Percentiles rank a stretch among this genome's conserved stretches.
These are phyloP conservation scores for Silybum marianum DNA, from an alignment of 129 eudicot species.

Conservation along the genomic window DNA sequence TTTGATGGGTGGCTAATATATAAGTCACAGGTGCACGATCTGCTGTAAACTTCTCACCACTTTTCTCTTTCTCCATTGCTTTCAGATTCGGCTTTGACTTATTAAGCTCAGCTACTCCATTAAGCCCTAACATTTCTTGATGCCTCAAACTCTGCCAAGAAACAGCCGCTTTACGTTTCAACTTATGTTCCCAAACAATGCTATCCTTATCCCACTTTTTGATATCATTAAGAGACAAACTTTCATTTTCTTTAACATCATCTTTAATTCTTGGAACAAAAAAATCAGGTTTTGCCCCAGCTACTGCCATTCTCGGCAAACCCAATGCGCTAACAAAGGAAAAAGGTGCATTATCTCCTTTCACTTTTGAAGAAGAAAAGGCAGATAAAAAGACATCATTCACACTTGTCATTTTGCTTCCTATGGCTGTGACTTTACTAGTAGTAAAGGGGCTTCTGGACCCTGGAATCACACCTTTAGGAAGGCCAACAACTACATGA, in stretches of 20 bases:
- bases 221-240: slow-evolving; percentile 40
- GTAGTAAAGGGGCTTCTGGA: slow-evolving; percentile 19
- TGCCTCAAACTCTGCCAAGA: slow-evolving; percentile 38
- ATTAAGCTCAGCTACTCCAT: slow-evolving; percentile 12
- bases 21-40: slow-evolving; percentile 54
- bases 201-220: slow-evolving; percentile 48
- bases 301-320: slow-evolving; percentile 56
- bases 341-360: slow-evolving; percentile 16
- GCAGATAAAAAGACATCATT: slow-evolving; percentile 48
- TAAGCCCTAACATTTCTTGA: slow-evolving; percentile 24
- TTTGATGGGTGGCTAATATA: slow-evolving; percentile 51
- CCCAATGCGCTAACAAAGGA: slow-evolving; percentile 34
- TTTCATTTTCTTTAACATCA: slow-evolving; percentile 12
- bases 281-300: slow-evolving; percentile 62
- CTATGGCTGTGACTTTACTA: slow-evolving; percentile 14
- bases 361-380: slow-evolving; percentile 34
- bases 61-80: slow-evolving; percentile 24
- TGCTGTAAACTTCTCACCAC: slow-evolving; percentile 20
- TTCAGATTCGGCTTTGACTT: slow-evolving; percentile 26
- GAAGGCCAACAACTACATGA: slow-evolving; percentile 32
- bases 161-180: slow-evolving; percentile 54
- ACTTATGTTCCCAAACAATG: slow-evolving; percentile 47
- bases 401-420: slow-evolving; percentile 28
- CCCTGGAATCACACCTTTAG: slow-evolving; percentile 23
- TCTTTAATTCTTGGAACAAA: slow-evolving; percentile 41